Percentiles rank a stretch among this genome's conserved stretches.
Evolutionary conservation across 352 stramenopile genomes (phyloP).

Genomic region (Phytophthora citrophthora): DNA sequence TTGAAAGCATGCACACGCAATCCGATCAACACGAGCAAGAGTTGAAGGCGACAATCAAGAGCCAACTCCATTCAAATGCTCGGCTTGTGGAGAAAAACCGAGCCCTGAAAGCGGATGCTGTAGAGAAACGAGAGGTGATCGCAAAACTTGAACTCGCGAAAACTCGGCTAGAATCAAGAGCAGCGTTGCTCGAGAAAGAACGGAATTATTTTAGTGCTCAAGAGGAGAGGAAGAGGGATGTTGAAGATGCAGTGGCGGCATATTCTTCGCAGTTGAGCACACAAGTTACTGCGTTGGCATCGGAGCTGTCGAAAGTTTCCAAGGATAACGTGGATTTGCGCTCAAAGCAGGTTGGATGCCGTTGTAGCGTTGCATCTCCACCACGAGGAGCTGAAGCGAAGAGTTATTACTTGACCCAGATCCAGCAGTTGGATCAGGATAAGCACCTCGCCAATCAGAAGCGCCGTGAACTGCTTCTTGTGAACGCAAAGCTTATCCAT

Average conservation of each 20-base stretch:
- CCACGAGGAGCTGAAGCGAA: constrained; percentile 32
- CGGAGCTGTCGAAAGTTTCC: constrained; percentile 55
- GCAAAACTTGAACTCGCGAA: constrained; percentile 38
- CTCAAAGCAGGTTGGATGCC: constrained; percentile 22
- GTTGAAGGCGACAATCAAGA: constrained; percentile 44
- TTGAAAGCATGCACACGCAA: constrained; percentile 20
- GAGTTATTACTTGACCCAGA: constrained; percentile 47
- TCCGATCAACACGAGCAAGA: constrained; percentile 40
- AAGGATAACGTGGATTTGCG: constrained; percentile 51
- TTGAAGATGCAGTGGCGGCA: constrained; percentile 32
- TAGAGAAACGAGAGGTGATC: constrained; percentile 26
- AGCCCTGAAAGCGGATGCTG: constrained; percentile 43
- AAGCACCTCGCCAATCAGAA: constrained; percentile 57
- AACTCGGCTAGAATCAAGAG: constrained; percentile 52
- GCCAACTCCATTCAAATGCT: constrained; percentile 51
- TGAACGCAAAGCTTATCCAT: constrained; percentile 73
- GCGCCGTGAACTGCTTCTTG: constrained; percentile 63
- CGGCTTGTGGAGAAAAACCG: constrained; percentile 48
- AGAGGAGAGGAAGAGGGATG: constrained; percentile 42
- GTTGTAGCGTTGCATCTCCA: constrained; percentile 12
- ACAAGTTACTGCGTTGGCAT: constrained; percentile 46
- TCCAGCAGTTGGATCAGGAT: constrained; percentile 58
- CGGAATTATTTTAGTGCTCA: constrained; percentile 42
- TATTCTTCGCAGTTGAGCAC: constrained; percentile 48
- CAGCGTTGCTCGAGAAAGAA: constrained; percentile 58